Percentiles rank a stretch among this genome's conserved stretches.
Conservation (phyloP, 768 basidiomycete species). For the Boletus tomentosulus region DNA sequence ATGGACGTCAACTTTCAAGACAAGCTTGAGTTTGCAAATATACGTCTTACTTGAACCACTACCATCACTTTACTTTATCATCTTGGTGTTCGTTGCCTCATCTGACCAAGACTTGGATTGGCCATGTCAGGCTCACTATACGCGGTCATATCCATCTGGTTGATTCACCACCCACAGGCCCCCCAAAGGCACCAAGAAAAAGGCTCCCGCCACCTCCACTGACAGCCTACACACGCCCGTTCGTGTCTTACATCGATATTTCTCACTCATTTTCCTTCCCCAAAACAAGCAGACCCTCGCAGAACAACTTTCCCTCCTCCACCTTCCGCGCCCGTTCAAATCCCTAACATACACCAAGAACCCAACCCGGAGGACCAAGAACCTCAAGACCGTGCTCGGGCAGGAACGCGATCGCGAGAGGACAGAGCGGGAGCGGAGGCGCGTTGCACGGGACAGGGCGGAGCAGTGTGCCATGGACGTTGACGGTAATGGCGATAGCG, state of each 20-base stretch:
- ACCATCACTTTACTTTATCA: no score
- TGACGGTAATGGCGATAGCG: slow-evolving; percentile 25
- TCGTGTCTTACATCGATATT: background rate
- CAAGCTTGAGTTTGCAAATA: no score
- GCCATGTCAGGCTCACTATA: background rate
- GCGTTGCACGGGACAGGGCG: slow-evolving; percentile 47
- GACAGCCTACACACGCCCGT: slow-evolving; percentile 20
- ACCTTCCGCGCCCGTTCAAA: slow-evolving; percentile 74
- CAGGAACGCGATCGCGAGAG: slow-evolving; percentile 78
- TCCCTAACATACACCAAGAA: slow-evolving; percentile 68
- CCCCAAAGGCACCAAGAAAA: slow-evolving; percentile 27
- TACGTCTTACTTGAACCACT: background rate
- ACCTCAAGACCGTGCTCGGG: slow-evolving; percentile 70
- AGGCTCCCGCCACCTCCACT: background rate
- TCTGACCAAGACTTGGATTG: background rate
- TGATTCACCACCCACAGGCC: slow-evolving; percentile 16
- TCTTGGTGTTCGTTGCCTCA: no score
- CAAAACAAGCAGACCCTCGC: slow-evolving; percentile 51
- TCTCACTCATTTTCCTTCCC: background rate
- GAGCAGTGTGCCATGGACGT: slow-evolving; percentile 46
- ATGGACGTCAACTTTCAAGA: no score
- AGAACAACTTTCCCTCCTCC: slow-evolving; percentile 70
- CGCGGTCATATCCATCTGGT: background rate
- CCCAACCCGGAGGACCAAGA: slow-evolving; percentile 68
- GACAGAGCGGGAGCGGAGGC: slow-evolving; percentile 56